These are phyloP conservation scores for Alternaria rosae DNA, from an alignment of 2,329 filamentous ascomycete genomes.

Conservation along the genomic window DNA sequence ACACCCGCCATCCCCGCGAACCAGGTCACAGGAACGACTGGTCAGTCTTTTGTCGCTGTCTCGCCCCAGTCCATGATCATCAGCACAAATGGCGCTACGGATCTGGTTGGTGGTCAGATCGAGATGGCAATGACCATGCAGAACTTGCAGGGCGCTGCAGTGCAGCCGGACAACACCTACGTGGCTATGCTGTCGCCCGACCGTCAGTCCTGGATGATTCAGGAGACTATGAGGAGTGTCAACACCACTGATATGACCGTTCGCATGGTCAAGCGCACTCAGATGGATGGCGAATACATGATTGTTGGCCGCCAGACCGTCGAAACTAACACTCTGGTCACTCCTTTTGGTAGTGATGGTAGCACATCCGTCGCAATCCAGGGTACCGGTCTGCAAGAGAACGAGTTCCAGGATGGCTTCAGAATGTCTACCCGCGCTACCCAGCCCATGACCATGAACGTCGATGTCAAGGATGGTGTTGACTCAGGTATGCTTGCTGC, in stretches of 20 bases:
- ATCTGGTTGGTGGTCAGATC: constrained; percentile 47
- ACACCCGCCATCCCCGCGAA: constrained; percentile 43
- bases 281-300: constrained; percentile 50
- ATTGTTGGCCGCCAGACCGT: constrained; percentile 48
- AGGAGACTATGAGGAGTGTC: constrained; percentile 47
- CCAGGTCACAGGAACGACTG: constrained; percentile 48
- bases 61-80: constrained; percentile 44
- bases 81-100: constrained; percentile 47
- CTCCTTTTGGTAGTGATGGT: constrained; percentile 39
- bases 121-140: constrained; percentile 45
- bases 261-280: constrained; percentile 45
- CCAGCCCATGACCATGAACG: constrained; percentile 48
- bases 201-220: constrained; percentile 49
- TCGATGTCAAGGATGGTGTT: constrained; percentile 46
- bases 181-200: constrained; percentile 49
- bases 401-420: constrained; percentile 50
- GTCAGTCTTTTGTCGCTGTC: constrained; percentile 47
- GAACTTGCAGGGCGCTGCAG: constrained; percentile 36
- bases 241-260: constrained; percentile 50
- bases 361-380: constrained; percentile 39
- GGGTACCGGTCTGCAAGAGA: constrained; percentile 49
- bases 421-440: constrained; percentile 46
- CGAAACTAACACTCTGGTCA: constrained; percentile 45
- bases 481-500: constrained; percentile 43
- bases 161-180: constrained; percentile 47